Base-by-base conservation (phyloP, 73 alveolate species). In the Durusdinium trenchii region DNA sequence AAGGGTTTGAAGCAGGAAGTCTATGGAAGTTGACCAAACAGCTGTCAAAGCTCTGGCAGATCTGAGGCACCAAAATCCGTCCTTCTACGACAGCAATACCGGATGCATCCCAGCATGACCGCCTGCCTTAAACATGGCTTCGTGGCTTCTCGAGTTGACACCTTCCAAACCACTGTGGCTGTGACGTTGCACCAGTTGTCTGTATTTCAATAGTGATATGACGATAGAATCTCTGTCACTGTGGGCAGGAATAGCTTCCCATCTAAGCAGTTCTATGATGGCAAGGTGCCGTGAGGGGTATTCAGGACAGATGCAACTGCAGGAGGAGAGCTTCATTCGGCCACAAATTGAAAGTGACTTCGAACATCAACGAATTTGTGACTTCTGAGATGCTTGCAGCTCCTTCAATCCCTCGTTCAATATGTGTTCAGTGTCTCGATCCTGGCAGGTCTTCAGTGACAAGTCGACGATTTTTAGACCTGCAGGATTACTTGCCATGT, bases 31-130 rank as follows among this genome's bases (percentile, higher is more conserved):
- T n/a, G n/a, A n/a, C n/a, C n/a, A n/a, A n/a, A n/a, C n/a, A n/a
- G n/a, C n/a, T n/a, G n/a, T n/a, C n/a, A 73, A 7, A 35, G 48
- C 51, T 3, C 87, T 6, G 51, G 79, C 52, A 3, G 30, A 38
- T 36, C 7, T 40, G 48, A 89, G 96, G 96, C 96, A 12, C 96
- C 96, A 7, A 32, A 69, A n/a, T 89, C 96, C 35, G 96, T 89
- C 18, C 50, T 89, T 36, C 86, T 89, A 42, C 96, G 96, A 51
- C 96, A 89, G 43, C 96, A 89, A 86, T 89, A 89, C 86, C 96
- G 96, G 71, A 89, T 89, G 96, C 96, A 89, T 69, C 96, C 96
- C 86, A 89, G 96, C 96, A 89, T 89, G 96, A 62, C 86, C n/a
- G 91, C 67, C 32, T 6, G 67, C 91, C n/a, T 14, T 38, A 43